A percentile compares a stretch with the other conserved stretches of the same genome.
Evolutionary conservation across 2,329 filamentous ascomycete genomes (phyloP).

Genomic region (Monilinia fructicola): DNA sequence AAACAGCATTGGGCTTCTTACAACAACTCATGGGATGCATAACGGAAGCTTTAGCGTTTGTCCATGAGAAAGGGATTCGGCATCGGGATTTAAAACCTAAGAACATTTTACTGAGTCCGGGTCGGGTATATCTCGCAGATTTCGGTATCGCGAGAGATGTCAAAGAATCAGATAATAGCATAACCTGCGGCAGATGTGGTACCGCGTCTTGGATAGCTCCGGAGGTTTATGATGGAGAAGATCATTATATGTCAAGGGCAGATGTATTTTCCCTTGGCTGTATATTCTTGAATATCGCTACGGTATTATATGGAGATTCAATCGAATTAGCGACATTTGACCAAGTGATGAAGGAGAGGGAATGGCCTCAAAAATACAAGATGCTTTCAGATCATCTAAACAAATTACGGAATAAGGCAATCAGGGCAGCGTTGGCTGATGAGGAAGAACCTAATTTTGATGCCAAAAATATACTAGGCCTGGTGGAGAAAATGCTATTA

Average conservation of each 20-base stretch:
- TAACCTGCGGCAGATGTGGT: slow-evolving; percentile 44
- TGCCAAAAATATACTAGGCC: slow-evolving; percentile 44
- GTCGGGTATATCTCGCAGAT: slow-evolving; percentile 50
- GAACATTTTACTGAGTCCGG: slow-evolving; percentile 49
- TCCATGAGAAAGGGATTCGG: slow-evolving; percentile 43
- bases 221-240: slow-evolving; percentile 43
- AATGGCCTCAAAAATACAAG: slow-evolving; percentile 41
- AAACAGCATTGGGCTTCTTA: slow-evolving; percentile 44
- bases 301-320: slow-evolving; percentile 45
- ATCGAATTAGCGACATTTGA: slow-evolving; percentile 45
- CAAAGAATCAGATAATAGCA: slow-evolving; percentile 47
- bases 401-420: slow-evolving; percentile 26
- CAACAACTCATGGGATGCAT: slow-evolving; percentile 48
- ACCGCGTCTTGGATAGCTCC: slow-evolving; percentile 50
- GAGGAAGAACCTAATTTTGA: slow-evolving; percentile 28
- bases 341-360: slow-evolving; percentile 40
- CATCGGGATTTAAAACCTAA: slow-evolving; percentile 51
- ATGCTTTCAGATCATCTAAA: slow-evolving; percentile 28
- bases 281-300: slow-evolving; percentile 48
- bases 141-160: slow-evolving; percentile 52
- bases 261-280: slow-evolving; percentile 52
- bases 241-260: slow-evolving; percentile 49
- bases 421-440: slow-evolving; percentile 26
- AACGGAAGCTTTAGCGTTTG: slow-evolving; percentile 34
- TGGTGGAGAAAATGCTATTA: slow-evolving; percentile 55